Evolutionary conservation across 306 rosid species (phyloP).

Genomic region (Luffa acutangula): DNA sequence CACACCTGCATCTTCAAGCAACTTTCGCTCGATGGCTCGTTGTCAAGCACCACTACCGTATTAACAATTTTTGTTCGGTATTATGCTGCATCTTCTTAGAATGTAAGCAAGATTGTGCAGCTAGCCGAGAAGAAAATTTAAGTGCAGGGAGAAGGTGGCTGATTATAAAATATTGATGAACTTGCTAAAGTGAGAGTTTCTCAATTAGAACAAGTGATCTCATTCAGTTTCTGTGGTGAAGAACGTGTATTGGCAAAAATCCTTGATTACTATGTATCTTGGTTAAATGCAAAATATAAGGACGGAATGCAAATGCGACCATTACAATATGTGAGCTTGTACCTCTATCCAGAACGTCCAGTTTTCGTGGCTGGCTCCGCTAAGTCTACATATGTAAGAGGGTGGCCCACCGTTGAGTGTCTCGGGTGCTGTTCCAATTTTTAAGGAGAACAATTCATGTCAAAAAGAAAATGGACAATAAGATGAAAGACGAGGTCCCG

Average conservation of each 20-base stretch:
- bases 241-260: not conserved
- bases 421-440: conserved; percentile 50
- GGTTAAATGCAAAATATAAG: not conserved
- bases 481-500: not conserved
- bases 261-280: not conserved
- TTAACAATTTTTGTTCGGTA: not conserved
- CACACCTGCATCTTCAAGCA: not conserved
- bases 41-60: not conserved
- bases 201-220: not conserved
- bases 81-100: not conserved
- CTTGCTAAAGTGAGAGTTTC: not conserved
- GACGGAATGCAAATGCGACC: not conserved
- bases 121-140: not conserved
- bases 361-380: conserved; percentile 64
- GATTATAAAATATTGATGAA: not conserved
- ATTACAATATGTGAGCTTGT: not conserved
- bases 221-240: not conserved
- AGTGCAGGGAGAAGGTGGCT: not conserved
- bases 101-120: not conserved
- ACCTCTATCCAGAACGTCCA: conserved; percentile 98
- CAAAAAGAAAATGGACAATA: conserved; percentile 6
- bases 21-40: not conserved
- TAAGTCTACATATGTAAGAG: conserved; percentile 65
- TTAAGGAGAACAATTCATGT: conserved; percentile 10
- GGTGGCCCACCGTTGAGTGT: conserved; percentile 49